A percentile compares a stretch with the other conserved stretches of the same genome.
phyloP scores from a whole-genome alignment of 2,329 filamentous ascomycete genomes.

The Penicillium psychrosexuale region DNA sequence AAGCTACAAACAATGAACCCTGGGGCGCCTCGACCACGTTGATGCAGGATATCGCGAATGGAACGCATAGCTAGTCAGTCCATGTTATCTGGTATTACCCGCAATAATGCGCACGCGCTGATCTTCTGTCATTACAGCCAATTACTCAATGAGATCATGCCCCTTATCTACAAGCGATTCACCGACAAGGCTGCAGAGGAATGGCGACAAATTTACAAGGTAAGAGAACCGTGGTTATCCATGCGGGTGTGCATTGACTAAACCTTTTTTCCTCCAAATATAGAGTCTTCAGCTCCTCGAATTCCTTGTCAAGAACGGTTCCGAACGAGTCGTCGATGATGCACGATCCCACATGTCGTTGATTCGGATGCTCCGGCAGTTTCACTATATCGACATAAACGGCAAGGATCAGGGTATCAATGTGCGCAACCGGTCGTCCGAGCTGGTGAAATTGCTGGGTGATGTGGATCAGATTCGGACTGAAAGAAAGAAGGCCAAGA shows the following conservation, averaged over 20 bases:
- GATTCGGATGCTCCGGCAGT: slow-evolving; percentile 96
- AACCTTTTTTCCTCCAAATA: neutral
- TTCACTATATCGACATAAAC: slow-evolving; percentile 93
- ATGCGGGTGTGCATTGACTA: neutral
- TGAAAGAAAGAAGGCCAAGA: slow-evolving; percentile 80
- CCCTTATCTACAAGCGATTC: slow-evolving; percentile 98
- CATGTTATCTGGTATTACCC: neutral
- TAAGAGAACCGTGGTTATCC: slow-evolving; percentile 32
- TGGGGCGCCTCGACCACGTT: slow-evolving; percentile 82
- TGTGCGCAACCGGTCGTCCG: slow-evolving; percentile 93
- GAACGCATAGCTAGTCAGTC: slow-evolving; percentile 93
- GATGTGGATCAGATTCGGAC: slow-evolving; percentile 59
- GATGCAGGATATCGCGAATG: slow-evolving; percentile 98
- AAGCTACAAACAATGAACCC: slow-evolving; percentile 98
- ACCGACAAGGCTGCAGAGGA: slow-evolving; percentile 98
- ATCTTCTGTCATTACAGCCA: slow-evolving; percentile 58
- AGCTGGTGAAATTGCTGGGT: slow-evolving; percentile 86
- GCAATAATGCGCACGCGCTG: slow-evolving; percentile 13
- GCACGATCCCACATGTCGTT: slow-evolving; percentile 91
- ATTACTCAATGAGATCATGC: slow-evolving; percentile 98
- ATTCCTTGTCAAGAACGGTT: slow-evolving; percentile 96
- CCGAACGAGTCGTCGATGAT: slow-evolving; percentile 95
- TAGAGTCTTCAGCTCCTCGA: slow-evolving; percentile 85
- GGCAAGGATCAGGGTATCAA: slow-evolving; percentile 99
- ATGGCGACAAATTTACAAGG: slow-evolving; percentile 99